Conservation (phyloP, 805 yeast genomes). For the Metschnikowia rubicola region DNA sequence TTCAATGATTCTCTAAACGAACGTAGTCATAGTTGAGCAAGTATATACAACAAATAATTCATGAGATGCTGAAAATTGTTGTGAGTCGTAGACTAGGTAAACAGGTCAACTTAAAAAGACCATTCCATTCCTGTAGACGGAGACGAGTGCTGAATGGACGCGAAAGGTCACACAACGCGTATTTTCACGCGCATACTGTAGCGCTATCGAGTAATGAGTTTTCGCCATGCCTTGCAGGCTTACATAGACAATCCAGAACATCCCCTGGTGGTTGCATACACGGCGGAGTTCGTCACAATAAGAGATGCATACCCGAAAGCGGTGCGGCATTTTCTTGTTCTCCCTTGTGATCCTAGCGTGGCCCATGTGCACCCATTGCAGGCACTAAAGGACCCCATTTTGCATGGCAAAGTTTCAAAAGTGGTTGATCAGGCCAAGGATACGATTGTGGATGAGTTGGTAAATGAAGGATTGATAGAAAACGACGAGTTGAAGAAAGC, state of each 20-base stretch:
- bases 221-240: conserved; percentile 43
- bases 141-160: no score
- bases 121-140: no score
- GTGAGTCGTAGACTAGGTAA: no score
- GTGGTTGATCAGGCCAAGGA: conserved; percentile 39
- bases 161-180: no score
- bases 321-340: conserved; percentile 52
- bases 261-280: conserved; percentile 43
- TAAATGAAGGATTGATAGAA: conserved; percentile 16
- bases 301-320: conserved; percentile 65
- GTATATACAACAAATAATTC: no score
- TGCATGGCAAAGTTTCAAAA: conserved; percentile 24
- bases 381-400: conserved; percentile 36
- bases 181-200: no score
- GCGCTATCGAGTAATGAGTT: conserved; percentile 37
- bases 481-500: conserved; percentile 7
- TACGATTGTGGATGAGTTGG: conserved; percentile 29
- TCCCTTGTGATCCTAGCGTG: conserved; percentile 47
- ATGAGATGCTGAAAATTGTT: no score
- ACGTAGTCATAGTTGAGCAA: no score
- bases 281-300: conserved; percentile 53
- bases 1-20: no score
- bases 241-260: conserved; percentile 49
- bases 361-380: conserved; percentile 50
- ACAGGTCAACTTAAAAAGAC: no score